Percentiles rank a stretch among this genome's conserved stretches.
These are phyloP conservation scores for Carex parvula DNA, from an alignment of 176 grass and related monocot genomes.

Conservation along the genomic window DNA sequence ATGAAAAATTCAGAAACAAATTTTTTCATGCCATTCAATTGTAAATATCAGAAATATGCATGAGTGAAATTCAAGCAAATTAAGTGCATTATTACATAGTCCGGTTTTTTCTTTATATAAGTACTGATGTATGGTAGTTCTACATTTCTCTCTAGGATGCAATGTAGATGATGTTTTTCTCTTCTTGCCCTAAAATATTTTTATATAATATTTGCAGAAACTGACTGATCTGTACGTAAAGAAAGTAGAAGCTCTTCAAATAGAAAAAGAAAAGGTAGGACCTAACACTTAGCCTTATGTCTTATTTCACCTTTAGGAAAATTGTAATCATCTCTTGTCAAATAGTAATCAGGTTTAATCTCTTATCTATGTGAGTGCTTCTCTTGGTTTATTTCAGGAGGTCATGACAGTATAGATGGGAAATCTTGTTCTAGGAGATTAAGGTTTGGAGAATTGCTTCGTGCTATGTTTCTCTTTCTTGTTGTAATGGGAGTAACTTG, in stretches of 20 bases:
- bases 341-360: background rate
- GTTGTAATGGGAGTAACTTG: background rate
- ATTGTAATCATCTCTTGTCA: background rate
- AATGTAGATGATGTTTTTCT: conserved; percentile 19
- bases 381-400: conserved; percentile 15
- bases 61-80: background rate
- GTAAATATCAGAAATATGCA: background rate
- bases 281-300: background rate
- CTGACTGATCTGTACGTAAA: conserved; percentile 82
- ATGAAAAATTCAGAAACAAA: background rate
- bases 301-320: background rate
- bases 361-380: background rate
- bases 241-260: conserved; percentile 71
- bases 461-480: background rate
- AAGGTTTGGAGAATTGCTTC: background rate
- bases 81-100: background rate
- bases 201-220: conserved; percentile 64
- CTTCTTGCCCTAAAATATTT: background rate
- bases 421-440: background rate
- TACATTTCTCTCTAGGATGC: conserved; percentile 25
- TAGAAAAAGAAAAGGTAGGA: conserved; percentile 63
- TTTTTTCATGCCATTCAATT: background rate
- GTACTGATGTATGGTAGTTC: background rate
- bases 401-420: conserved; percentile 19
- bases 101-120: background rate